These are phyloP conservation scores for Phytophthora sojae DNA, from an alignment of 352 stramenopile species.

Conservation along the genomic window DNA sequence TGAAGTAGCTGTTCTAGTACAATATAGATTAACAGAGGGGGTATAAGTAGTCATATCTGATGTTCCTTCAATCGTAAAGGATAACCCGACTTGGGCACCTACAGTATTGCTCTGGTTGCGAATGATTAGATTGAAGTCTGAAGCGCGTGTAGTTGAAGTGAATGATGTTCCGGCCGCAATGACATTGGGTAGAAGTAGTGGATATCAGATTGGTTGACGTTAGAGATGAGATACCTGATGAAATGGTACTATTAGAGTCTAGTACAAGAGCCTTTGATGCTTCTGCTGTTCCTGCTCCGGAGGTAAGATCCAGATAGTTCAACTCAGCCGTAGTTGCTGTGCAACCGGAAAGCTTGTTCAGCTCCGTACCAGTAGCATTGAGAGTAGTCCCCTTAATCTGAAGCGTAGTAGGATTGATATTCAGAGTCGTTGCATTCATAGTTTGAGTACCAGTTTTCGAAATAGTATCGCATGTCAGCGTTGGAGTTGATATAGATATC, in stretches of 20 bases:
- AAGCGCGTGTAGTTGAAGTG: background rate
- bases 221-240: background rate
- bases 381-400: too few relatives aligned
- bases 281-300: background rate
- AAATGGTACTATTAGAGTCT: background rate
- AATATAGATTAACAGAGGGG: background rate
- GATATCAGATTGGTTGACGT: constrained; percentile 2
- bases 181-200: background rate
- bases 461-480: too few relatives aligned
- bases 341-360: constrained; percentile 1
- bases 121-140: constrained; percentile 1
- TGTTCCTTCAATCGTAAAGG: background rate
- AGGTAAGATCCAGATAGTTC: background rate
- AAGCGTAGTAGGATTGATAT: too few relatives aligned
- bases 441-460: too few relatives aligned
- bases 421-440: too few relatives aligned
- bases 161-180: background rate
- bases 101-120: constrained; percentile 1
- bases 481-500: too few relatives aligned
- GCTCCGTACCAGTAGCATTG: background rate
- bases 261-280: background rate
- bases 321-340: constrained; percentile 2
- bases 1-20: background rate
- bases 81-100: background rate
- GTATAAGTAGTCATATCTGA: background rate